Evolutionary conservation across 2,329 filamentous ascomycete species (phyloP), one percentile per base, ranked within the genome.

Genomic region (Aspergillus sp.): DNA sequence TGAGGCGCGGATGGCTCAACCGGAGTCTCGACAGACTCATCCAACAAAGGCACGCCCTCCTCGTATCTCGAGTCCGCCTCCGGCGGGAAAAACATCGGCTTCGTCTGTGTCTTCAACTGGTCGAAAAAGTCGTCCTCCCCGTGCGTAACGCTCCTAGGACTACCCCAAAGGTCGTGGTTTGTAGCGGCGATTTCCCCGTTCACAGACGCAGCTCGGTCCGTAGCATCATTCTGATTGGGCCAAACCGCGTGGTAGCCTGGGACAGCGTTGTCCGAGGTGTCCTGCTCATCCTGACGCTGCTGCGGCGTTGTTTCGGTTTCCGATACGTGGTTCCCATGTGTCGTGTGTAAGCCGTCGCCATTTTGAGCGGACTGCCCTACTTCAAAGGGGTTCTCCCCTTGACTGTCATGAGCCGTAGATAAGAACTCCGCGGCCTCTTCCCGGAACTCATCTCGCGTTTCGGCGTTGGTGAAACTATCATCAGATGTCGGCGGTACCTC

Each of bases 31-130:
- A 61, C 43, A 50, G 53, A 79, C 74, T 79, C 68, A 87, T 86
- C 62, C 45, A 79, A 60, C 43, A 92, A 75, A 1, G 89, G 89
- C 4, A 92, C 62, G 0, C 89, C 89, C 76, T 92, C 90, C 61
- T 91, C 89, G 65, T 84, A 92, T 49, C 89, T 85, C 25, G 85
- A 84, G 28, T 89, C 84, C 1, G 77, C 72, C 52, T 81, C 78
- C 13, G 72, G 71, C 15, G 73, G 73, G 11, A 67, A 67, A 50
- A 74, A 77, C 31, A 74, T 79, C 45, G 71, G 77, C 51, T 74
- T 80, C 34, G 74, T 78, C 68, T 76, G 76, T 15, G 70, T 74
- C 61, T 75, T 78, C 46, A 79, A 76, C 57, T 87, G 82, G 51
- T 77, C 79, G 70, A 91, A 91, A 67, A 92, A 91, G 64, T 87